phyloP scores from a whole-genome alignment of 805 yeast genomes.

The Nakazawaea wyomingensis region DNA sequence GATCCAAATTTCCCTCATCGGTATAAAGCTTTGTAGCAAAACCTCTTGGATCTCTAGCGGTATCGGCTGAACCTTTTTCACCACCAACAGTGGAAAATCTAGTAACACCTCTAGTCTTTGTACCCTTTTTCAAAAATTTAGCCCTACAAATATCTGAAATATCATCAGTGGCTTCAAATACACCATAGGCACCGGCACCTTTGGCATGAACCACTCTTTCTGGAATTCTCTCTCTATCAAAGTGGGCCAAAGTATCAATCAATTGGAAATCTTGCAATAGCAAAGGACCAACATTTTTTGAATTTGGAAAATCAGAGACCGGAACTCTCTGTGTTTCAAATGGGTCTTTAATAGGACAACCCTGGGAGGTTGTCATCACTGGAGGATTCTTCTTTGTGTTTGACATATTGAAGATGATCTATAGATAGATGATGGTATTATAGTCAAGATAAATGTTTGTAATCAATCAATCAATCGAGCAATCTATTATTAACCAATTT shows the following conservation, averaged over 20 bases:
- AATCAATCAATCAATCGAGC: too few relatives aligned
- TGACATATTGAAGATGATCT: constrained; percentile 19
- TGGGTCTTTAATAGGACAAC: constrained; percentile 72
- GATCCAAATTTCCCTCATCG: constrained; percentile 79
- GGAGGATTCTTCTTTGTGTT: constrained; percentile 34
- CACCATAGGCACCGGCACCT: constrained; percentile 89
- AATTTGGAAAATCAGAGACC: constrained; percentile 28
- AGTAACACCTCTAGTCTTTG: constrained; percentile 66
- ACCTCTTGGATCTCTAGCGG: constrained; percentile 87
- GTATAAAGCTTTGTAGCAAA: constrained; percentile 77
- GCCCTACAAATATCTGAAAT: constrained; percentile 68
- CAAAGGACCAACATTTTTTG: constrained; percentile 52
- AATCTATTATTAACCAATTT: too few relatives aligned
- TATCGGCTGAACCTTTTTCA: constrained; percentile 74
- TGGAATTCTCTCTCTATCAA: constrained; percentile 86
- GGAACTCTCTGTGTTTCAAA: constrained; percentile 75
- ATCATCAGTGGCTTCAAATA: constrained; percentile 83
- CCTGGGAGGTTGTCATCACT: constrained; percentile 65
- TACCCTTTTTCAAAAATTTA: constrained; percentile 70
- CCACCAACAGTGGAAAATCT: constrained; percentile 89
- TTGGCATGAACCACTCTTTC: constrained; percentile 93
- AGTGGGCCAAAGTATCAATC: constrained; percentile 79
- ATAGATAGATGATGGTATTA: too few relatives aligned
- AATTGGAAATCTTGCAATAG: constrained; percentile 77
- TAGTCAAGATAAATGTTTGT: too few relatives aligned